Evolutionary conservation across 441 rosid species (phyloP).

Genomic region (Croton setiger): DNA sequence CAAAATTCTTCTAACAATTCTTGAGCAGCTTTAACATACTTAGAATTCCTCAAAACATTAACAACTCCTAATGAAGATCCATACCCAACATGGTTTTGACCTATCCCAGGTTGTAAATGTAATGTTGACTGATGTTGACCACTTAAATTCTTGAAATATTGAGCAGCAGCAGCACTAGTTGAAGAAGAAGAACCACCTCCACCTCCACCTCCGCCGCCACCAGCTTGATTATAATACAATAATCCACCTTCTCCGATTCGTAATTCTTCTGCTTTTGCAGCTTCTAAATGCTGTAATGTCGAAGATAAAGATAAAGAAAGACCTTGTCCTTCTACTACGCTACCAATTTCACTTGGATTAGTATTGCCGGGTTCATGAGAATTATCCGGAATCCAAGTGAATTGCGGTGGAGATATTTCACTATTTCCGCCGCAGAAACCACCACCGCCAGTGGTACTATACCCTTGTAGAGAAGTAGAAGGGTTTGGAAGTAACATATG

Average conservation of each 20-base stretch:
- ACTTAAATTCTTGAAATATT: conserved; percentile 43
- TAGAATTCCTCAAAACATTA: conserved; percentile 63
- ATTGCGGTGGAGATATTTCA: conserved; percentile 45
- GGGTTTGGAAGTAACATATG: conserved; percentile 75
- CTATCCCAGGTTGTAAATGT: conserved; percentile 40
- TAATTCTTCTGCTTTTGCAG: conserved; percentile 79
- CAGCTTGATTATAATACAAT: conserved; percentile 36
- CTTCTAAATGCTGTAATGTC: conserved; percentile 69
- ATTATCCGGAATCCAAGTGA: conserved; percentile 64
- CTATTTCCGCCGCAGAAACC: conserved; percentile 28
- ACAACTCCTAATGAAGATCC: conserved; percentile 52
- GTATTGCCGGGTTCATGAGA: conserved; percentile 29
- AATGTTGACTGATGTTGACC: conserved; percentile 28
- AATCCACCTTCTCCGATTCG: conserved; percentile 52
- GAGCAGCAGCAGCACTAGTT: conserved; percentile 16
- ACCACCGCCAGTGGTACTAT: conserved; percentile 31
- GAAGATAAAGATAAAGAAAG: conserved; percentile 82
- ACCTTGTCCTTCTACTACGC: conserved; percentile 75
- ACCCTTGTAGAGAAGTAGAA: conserved; percentile 45
- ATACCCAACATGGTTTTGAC: conserved; percentile 41
- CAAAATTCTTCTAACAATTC: conserved; percentile 90
- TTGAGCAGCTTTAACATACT: conserved; percentile 66
- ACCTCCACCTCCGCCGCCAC: conserved; percentile 24
- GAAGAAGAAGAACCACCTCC: conserved; percentile 33
- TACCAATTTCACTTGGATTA: conserved; percentile 47